Conservation (phyloP, 2,329 filamentous ascomycete genomes). For the Fusarium multiceps region DNA sequence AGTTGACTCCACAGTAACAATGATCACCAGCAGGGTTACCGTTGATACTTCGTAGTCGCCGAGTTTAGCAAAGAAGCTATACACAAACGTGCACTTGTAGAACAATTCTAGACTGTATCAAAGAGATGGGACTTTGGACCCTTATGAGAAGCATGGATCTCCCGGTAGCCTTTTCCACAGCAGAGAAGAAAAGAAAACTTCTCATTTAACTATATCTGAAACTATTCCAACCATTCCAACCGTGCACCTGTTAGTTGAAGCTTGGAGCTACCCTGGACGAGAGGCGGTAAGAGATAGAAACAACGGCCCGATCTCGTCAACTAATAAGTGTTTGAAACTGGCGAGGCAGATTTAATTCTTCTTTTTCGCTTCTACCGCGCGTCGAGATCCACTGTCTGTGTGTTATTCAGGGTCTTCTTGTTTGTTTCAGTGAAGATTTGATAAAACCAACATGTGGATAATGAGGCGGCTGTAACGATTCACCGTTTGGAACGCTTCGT, state of each 20-base stretch:
- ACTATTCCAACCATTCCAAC: slow-evolving; percentile 10
- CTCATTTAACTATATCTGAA: slow-evolving; percentile 3
- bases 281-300: background rate
- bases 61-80: background rate
- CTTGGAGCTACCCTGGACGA: slow-evolving; percentile 23
- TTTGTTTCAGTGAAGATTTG: slow-evolving; percentile 1
- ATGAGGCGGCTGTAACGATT: background rate
- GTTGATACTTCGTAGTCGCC: background rate
- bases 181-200: background rate
- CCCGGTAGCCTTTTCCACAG: background rate
- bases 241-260: slow-evolving; percentile 2
- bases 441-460: background rate
- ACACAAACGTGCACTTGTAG: slow-evolving; percentile 8
- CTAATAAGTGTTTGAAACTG: slow-evolving; percentile 3
- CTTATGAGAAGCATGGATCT: background rate
- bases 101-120: slow-evolving; percentile 1
- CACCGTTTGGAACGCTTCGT: background rate
- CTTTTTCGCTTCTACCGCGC: slow-evolving; percentile 5
- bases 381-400: background rate
- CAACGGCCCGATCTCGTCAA: slow-evolving; percentile 6
- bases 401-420: background rate
- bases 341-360: background rate
- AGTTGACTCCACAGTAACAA: slow-evolving; percentile 26
- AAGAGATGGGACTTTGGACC: background rate
- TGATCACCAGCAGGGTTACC: slow-evolving; percentile 34